Evolutionary conservation across 768 basidiomycete genomes (phyloP), one percentile per base, ranked within the genome.

Genomic region (Strobilomyces echinocephalus): DNA sequence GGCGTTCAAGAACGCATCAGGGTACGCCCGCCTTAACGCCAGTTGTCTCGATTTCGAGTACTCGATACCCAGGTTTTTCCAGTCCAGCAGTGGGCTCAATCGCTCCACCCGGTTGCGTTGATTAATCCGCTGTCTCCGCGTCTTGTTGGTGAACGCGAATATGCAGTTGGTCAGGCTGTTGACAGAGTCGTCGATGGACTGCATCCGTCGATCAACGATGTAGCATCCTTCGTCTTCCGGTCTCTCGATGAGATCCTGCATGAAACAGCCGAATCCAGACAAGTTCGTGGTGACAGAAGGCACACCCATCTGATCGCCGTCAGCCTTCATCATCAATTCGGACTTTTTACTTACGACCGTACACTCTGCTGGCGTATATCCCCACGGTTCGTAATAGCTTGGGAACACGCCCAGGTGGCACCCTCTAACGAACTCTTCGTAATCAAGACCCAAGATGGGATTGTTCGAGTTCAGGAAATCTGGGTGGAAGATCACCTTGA

Each of bases 341-440:
- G 39, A 31, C 28, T n/a, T 21, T 49, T 33, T 28, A 76, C 87
- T 59, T 72, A 88, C 87, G 35, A 99, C 97, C n/a, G 97, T 98
- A 69, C 97, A 98, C 69, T 98, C 95, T 1, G 95, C 95, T 1
- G 95, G 95, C 1, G 93, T 97, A 67, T 97, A 97, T 0, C 91
- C 91, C 91, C 91, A 93, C 4, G 92, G 92, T 73, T 95, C 91
- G 67, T 97, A 97, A 66, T 97, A 98, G 60, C 88, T 91, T 2
- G 97, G 95, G 81, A 99, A 99, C 38, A 99, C 95, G 45, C 97
- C 97, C 46, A 99, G 74, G 76, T 99, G 97, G 67, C 95, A 97
- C 1, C 97, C 97, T 58, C 97, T 78, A 35, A 98, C 97, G 65
- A 99, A 99, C 73, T 99, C 97, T 71, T 99, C 97, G 69, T 99